Evolutionary conservation across 176 grass and related monocot species (phyloP).

Genomic region (Triticum urartu): DNA sequence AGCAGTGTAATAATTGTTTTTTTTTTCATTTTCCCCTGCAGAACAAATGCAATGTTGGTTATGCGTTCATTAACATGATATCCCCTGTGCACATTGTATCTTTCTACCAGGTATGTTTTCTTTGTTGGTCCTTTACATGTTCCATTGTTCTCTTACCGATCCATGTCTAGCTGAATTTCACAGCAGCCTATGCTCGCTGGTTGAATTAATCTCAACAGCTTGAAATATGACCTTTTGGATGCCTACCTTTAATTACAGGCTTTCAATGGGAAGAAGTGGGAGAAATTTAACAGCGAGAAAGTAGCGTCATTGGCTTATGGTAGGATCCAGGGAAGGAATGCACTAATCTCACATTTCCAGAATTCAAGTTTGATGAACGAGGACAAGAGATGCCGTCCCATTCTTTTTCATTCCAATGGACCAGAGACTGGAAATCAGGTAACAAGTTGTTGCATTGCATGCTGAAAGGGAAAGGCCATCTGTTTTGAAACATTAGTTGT

Average conservation of each 20-base stretch:
- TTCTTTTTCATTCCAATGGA: conserved; percentile 78
- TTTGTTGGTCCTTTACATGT: conserved; percentile 7
- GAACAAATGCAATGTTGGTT: conserved; percentile 99
- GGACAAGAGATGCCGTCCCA: conserved; percentile 92
- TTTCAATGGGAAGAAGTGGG: conserved; percentile 98
- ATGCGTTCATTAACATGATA: conserved; percentile 98
- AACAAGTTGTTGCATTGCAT: not conserved
- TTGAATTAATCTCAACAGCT: not conserved
- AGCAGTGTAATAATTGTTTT: not conserved
- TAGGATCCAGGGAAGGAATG: conserved; percentile 80
- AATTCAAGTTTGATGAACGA: conserved; percentile 98
- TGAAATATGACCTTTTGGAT: conserved; percentile 9
- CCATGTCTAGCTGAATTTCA: not conserved
- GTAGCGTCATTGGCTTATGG: conserved; percentile 92
- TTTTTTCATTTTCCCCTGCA: conserved; percentile 32
- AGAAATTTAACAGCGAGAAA: conserved; percentile 99
- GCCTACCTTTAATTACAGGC: conserved; percentile 40
- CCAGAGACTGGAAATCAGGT: conserved; percentile 63
- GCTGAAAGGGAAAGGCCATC: not conserved
- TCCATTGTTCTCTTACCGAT: not conserved
- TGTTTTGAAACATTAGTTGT: not conserved
- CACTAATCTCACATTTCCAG: conserved; percentile 85
- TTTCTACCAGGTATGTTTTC: conserved; percentile 74
- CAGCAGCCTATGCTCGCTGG: not conserved
- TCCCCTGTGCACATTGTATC: conserved; percentile 82